phyloP scores from a whole-genome alignment of 768 basidiomycete genomes.

The Cytidiella melzeri region DNA sequence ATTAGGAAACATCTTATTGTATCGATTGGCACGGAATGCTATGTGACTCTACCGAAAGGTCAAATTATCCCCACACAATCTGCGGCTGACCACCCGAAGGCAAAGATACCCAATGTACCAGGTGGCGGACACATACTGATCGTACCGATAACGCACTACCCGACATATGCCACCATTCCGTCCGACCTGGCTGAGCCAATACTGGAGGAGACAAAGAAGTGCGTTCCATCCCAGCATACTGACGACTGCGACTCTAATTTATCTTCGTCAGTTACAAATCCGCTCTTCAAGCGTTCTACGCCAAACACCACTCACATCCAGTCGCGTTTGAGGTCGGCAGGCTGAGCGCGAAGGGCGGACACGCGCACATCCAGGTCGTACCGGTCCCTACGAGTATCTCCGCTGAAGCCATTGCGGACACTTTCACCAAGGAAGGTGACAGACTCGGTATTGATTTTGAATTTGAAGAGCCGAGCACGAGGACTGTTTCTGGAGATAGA shows the following conservation, averaged over 20 bases:
- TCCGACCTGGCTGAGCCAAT: slow-evolving; percentile 71
- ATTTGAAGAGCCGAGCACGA: slow-evolving; percentile 52
- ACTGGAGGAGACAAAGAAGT: slow-evolving; percentile 76
- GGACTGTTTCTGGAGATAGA: slow-evolving; percentile 30
- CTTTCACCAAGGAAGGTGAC: slow-evolving; percentile 69
- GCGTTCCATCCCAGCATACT: slow-evolving; percentile 13
- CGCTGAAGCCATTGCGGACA: slow-evolving; percentile 51
- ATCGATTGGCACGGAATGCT: slow-evolving; percentile 89
- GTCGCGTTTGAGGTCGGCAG: slow-evolving; percentile 89
- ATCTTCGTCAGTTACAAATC: slow-evolving; percentile 68
- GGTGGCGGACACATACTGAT: slow-evolving; percentile 96
- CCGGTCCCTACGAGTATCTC: slow-evolving; percentile 59
- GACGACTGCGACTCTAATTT: too few species aligned
- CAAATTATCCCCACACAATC: slow-evolving; percentile 83
- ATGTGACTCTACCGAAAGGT: slow-evolving; percentile 94
- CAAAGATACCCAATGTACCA: slow-evolving; percentile 49
- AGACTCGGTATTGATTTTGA: slow-evolving; percentile 70
- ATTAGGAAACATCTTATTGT: slow-evolving; percentile 91
- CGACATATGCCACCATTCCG: slow-evolving; percentile 80
- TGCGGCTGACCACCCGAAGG: slow-evolving; percentile 33
- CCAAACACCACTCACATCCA: slow-evolving; percentile 56
- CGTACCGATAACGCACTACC: slow-evolving; percentile 90
- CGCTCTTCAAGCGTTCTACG: slow-evolving; percentile 67
- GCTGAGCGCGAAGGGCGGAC: slow-evolving; percentile 79
- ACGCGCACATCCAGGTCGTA: slow-evolving; percentile 87